Evolutionary conservation across 208 protist species (phyloP).

Genomic region (Angomonas deanei): DNA sequence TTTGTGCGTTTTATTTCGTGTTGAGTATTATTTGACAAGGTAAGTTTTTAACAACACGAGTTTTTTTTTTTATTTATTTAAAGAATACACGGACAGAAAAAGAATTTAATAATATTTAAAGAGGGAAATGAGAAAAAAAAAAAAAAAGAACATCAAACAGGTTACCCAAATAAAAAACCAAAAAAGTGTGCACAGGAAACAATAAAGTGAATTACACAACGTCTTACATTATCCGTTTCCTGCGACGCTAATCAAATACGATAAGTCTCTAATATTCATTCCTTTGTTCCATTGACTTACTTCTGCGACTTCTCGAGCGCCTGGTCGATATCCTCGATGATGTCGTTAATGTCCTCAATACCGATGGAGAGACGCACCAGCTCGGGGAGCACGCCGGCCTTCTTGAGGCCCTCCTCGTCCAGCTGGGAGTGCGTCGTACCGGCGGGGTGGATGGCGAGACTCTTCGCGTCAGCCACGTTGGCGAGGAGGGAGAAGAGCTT

Average conservation of each 20-base stretch:
- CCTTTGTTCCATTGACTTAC: no score
- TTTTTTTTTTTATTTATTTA: conserved; percentile 4
- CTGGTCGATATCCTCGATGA: conserved; percentile 48
- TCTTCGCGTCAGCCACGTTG: conserved; percentile 10
- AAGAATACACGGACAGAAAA: not conserved
- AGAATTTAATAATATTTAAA: not conserved
- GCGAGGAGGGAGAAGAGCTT: conserved; percentile 20
- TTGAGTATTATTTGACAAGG: no score
- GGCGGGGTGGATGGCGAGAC: conserved; percentile 6
- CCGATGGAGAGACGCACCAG: conserved; percentile 71
- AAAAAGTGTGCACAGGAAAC: not conserved
- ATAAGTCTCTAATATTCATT: not conserved
- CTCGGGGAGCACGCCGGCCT: conserved; percentile 39
- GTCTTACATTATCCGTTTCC: no score
- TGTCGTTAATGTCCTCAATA: conserved; percentile 75
- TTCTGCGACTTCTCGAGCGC: conserved; percentile 24
- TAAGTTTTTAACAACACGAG: no score
- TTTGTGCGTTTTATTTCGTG: no score
- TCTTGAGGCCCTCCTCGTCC: conserved; percentile 16
- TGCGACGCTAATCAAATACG: not conserved
- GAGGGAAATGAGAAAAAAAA: not conserved
- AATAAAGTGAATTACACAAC: not conserved
- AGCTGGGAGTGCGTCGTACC: conserved; percentile 84
- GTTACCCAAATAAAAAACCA: not conserved
- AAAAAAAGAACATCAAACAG: not conserved